Evolutionary conservation across 805 yeast species (phyloP).

Genomic region (Wickerhamiella domercqiae): DNA sequence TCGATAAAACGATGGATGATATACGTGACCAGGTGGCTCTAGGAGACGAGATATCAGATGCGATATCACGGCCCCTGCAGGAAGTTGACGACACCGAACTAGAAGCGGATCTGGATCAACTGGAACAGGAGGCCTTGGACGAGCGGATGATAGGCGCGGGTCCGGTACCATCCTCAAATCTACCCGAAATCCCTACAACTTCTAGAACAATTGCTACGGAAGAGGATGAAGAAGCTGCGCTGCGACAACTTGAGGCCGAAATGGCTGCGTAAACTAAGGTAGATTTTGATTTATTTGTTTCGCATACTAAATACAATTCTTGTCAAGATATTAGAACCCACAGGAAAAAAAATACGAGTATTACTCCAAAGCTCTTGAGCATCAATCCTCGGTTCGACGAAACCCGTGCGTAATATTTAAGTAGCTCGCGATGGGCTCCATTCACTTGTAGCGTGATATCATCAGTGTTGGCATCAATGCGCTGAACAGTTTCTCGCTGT

Average conservation of each 20-base stretch:
- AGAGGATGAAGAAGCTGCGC: conserved; percentile 12
- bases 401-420: conserved; percentile 77
- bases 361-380: conserved; percentile 73
- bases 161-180: conserved; percentile 23
- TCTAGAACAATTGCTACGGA: conserved; percentile 19
- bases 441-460: conserved; percentile 77
- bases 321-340: conserved; percentile 23
- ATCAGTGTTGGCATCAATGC: conserved; percentile 90
- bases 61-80: conserved; percentile 87
- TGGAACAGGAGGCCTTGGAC: conserved; percentile 69
- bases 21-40: conserved; percentile 92
- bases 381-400: conserved; percentile 88
- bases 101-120: conserved; percentile 80
- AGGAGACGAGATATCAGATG: conserved; percentile 90
- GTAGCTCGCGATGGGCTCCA: conserved; percentile 88
- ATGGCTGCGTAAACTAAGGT: conserved; percentile 25
- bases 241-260: conserved; percentile 29
- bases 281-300: not conserved
- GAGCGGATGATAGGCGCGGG: conserved; percentile 37
- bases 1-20: conserved; percentile 95
- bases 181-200: conserved; percentile 25
- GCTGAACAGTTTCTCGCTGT: conserved; percentile 89
- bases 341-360: conserved; percentile 35
- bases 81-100: conserved; percentile 77
- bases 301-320: not conserved